phyloP scores from a whole-genome alignment of 176 grass and related monocot genomes.

The Cymbopogon citratus region DNA sequence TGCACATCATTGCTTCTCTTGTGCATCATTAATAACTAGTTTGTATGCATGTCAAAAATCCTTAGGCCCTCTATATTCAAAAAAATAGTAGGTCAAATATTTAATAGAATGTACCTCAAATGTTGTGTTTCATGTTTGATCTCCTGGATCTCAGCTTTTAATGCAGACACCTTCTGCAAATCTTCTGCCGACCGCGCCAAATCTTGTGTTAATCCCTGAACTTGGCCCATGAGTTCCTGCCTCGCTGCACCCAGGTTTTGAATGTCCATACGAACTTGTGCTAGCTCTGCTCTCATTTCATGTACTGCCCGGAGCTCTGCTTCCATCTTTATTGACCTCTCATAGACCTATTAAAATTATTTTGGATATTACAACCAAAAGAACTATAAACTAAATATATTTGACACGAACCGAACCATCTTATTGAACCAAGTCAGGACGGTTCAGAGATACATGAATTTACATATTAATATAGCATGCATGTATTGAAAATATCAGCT shows the following conservation, averaged over 20 bases:
- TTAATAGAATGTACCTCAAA: slow-evolving; percentile 48
- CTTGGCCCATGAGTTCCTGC: slow-evolving; percentile 64
- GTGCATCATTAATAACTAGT: not conserved
- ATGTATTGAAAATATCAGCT: not conserved
- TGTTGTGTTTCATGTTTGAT: slow-evolving; percentile 65
- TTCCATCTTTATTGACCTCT: slow-evolving; percentile 68
- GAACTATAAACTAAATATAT: slow-evolving; percentile 14
- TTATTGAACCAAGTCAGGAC: slow-evolving; percentile 12
- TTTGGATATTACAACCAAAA: slow-evolving; percentile 7
- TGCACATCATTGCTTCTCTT: not conserved
- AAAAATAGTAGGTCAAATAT: not conserved
- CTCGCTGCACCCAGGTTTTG: slow-evolving; percentile 55
- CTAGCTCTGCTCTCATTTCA: slow-evolving; percentile 52
- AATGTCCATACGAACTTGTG: slow-evolving; percentile 52
- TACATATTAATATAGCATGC: not conserved
- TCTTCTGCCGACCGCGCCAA: slow-evolving; percentile 50
- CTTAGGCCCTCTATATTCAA: not conserved
- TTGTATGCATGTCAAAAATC: not conserved
- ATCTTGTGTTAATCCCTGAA: slow-evolving; percentile 62
- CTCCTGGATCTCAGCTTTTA: slow-evolving; percentile 70
- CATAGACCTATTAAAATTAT: slow-evolving; percentile 40
- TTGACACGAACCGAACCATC: not conserved
- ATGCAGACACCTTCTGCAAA: slow-evolving; percentile 56
- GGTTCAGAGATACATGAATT: slow-evolving; percentile 2
- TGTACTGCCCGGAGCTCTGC: slow-evolving; percentile 39